These are phyloP conservation scores for Saturnispora hagleri DNA, from an alignment of 805 yeast species.

Conservation along the genomic window DNA sequence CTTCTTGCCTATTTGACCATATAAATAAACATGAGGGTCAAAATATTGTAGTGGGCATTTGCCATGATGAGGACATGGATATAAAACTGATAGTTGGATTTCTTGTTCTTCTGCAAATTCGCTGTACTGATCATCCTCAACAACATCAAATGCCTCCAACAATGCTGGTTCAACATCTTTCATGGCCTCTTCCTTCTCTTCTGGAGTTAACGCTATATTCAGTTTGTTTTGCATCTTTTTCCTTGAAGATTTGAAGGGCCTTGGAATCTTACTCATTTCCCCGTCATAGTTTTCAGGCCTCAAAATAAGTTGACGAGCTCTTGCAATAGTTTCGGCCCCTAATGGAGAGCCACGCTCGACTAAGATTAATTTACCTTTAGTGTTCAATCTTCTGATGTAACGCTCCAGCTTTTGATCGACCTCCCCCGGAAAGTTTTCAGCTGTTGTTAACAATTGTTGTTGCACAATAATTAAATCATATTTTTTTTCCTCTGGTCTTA, in stretches of 20 bases:
- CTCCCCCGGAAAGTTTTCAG: constrained; percentile 56
- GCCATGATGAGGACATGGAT: constrained; percentile 88
- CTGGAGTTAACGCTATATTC: neutral
- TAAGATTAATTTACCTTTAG: constrained; percentile 71
- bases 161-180: constrained; percentile 21
- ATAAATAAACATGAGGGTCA: constrained; percentile 56
- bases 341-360: constrained; percentile 84
- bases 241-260: constrained; percentile 45
- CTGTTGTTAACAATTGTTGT: constrained; percentile 61
- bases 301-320: constrained; percentile 85
- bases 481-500: constrained; percentile 40
- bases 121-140: constrained; percentile 11
- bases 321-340: constrained; percentile 81
- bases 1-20: constrained; percentile 44
- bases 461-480: constrained; percentile 81
- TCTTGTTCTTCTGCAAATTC: constrained; percentile 9
- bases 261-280: constrained; percentile 56
- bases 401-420: constrained; percentile 60
- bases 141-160: constrained; percentile 19
- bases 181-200: constrained; percentile 15
- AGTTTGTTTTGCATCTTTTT: constrained; percentile 6
- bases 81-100: constrained; percentile 56
- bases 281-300: constrained; percentile 63
- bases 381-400: constrained; percentile 53
- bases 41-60: constrained; percentile 79